Conservation (phyloP, 768 basidiomycete genomes). For the Mrakia hoshinonis region DNA sequence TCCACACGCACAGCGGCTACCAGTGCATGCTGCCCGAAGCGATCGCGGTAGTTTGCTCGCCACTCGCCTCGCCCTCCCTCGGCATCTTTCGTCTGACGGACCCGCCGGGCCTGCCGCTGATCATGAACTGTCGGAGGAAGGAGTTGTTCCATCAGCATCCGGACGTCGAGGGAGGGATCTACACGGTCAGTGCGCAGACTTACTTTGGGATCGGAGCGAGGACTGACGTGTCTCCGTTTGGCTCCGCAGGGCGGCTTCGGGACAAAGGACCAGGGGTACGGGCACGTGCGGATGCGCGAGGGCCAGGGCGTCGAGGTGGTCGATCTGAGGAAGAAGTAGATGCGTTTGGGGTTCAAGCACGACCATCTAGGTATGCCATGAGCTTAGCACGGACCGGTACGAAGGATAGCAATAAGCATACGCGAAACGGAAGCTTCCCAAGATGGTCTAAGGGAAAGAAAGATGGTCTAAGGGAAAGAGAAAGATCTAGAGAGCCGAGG, state of each 20-base stretch:
- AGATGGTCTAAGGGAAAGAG: background rate
- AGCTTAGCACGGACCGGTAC: too few species aligned
- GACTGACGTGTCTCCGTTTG: background rate
- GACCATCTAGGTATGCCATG: too few species aligned
- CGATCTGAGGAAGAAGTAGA: constrained; percentile 51
- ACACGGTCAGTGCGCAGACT: constrained; percentile 53
- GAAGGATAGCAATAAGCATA: too few species aligned
- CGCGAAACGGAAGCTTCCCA: too few species aligned
- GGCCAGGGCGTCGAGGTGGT: constrained; percentile 69
- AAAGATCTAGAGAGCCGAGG: background rate
- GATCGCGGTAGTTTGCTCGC: constrained; percentile 86
- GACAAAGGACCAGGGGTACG: constrained; percentile 51
- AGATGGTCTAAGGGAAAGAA: too few species aligned
- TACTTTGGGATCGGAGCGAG: background rate
- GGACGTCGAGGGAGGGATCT: constrained; percentile 54
- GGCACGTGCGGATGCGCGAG: constrained; percentile 65
- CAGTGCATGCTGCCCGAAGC: constrained; percentile 84
- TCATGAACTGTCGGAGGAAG: constrained; percentile 58
- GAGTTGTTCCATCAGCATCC: constrained; percentile 84
- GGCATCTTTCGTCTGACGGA: constrained; percentile 85
- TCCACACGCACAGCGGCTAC: constrained; percentile 84
- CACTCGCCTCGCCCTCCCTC: constrained; percentile 68
- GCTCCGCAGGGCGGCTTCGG: constrained; percentile 50
- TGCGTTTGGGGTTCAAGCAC: background rate
- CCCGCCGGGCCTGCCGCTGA: constrained; percentile 67